Evolutionary conservation across 2,329 filamentous ascomycete genomes (phyloP).

Genomic region (Nothomitra cinnamomea): DNA sequence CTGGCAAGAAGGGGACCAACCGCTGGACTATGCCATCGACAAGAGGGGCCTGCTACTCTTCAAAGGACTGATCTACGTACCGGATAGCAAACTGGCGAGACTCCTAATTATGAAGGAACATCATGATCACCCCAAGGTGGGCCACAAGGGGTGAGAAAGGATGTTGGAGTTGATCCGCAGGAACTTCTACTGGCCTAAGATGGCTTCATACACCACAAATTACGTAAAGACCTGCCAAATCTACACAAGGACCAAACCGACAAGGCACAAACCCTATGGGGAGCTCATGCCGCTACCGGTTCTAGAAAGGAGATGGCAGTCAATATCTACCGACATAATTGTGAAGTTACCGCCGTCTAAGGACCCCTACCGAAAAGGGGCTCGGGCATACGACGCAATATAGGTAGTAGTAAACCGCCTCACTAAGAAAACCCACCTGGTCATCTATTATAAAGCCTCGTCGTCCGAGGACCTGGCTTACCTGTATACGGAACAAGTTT

Average conservation of each 20-base stretch:
- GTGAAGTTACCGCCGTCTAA: constrained; percentile 10
- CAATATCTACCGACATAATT: constrained; percentile 13
- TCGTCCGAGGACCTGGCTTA: constrained; percentile 9
- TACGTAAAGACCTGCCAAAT: too few relatives aligned
- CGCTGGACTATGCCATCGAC: too few relatives aligned
- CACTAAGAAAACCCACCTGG: constrained; percentile 10
- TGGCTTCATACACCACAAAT: too few relatives aligned
- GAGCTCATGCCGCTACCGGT: constrained; percentile 1
- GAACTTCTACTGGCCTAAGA: too few relatives aligned
- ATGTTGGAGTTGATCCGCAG: too few relatives aligned
- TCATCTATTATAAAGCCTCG: constrained; percentile 9
- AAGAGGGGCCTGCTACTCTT: too few relatives aligned
- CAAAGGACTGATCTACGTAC: neutral
- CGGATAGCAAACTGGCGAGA: neutral
- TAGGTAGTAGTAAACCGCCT: constrained; percentile 12
- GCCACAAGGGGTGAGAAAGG: too few relatives aligned
- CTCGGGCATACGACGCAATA: constrained; percentile 8
- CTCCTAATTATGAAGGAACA: neutral
- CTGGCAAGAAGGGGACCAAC: too few relatives aligned
- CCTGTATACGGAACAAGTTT: neutral
- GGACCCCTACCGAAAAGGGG: neutral
- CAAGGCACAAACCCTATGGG: neutral
- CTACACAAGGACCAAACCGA: too few relatives aligned
- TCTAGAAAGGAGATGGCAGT: constrained; percentile 5
- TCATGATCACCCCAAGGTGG: neutral